phyloP scores from a whole-genome alignment of 1,139 yeast species.

The Debaryomyces fabryi region DNA sequence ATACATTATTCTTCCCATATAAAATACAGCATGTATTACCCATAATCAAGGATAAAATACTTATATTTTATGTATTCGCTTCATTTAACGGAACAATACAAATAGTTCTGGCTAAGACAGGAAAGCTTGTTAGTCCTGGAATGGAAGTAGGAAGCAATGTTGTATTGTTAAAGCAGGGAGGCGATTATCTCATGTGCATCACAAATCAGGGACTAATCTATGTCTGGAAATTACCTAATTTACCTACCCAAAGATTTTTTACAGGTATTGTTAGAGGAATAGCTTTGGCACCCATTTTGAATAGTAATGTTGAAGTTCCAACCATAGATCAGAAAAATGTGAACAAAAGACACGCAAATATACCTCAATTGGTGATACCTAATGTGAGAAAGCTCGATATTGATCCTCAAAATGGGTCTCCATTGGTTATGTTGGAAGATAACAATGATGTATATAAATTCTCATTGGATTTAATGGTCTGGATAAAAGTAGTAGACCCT shows the following conservation, averaged over 20 bases:
- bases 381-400: constrained; percentile 35
- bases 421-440: constrained; percentile 42
- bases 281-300: constrained; percentile 56
- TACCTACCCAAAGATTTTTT: constrained; percentile 16
- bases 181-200: constrained; percentile 55
- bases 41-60: constrained; percentile 27
- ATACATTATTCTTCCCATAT: constrained; percentile 42
- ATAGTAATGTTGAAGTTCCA: constrained; percentile 24
- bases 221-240: constrained; percentile 46
- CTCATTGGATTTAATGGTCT: constrained; percentile 39
- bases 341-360: constrained; percentile 7
- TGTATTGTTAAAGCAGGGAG: constrained; percentile 54
- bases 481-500: constrained; percentile 53
- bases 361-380: constrained; percentile 24
- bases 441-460: constrained; percentile 44
- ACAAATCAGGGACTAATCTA: constrained; percentile 52
- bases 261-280: constrained; percentile 40
- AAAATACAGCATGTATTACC: constrained; percentile 47
- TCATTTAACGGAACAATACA: constrained; percentile 73
- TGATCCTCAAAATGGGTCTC: constrained; percentile 40
- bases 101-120: constrained; percentile 68
- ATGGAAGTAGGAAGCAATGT: constrained; percentile 63
- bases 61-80: constrained; percentile 55
- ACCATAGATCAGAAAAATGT: not conserved
- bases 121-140: constrained; percentile 51